These are phyloP conservation scores for Xylaria sp. DNA, from an alignment of 2,329 filamentous ascomycete genomes.

Conservation along the genomic window DNA sequence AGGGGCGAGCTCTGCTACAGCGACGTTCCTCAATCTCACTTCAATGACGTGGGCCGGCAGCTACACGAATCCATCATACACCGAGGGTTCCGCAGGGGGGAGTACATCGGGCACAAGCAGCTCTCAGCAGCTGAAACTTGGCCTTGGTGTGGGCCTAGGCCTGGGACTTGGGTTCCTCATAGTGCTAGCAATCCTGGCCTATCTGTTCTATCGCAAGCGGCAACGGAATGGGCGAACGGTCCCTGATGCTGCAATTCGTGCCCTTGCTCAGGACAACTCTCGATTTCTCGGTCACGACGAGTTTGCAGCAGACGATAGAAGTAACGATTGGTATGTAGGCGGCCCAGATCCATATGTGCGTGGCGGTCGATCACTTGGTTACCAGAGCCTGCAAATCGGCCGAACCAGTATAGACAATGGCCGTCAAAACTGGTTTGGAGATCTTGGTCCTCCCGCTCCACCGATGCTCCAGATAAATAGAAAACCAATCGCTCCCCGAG, in stretches of 20 bases:
- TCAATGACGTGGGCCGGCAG: constrained; percentile 63
- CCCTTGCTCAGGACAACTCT: constrained; percentile 61
- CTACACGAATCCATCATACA: constrained; percentile 60
- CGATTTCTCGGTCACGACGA: constrained; percentile 58
- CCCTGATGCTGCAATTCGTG: constrained; percentile 60
- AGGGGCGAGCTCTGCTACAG: constrained; percentile 45
- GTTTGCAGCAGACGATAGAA: constrained; percentile 50
- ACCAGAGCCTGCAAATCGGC: constrained; percentile 60
- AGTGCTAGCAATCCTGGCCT: constrained; percentile 58
- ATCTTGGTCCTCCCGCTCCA: constrained; percentile 32
- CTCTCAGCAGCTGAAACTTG: constrained; percentile 59
- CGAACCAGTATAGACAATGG: constrained; percentile 44
- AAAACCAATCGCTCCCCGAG: constrained; percentile 46
- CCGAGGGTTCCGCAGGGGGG: constrained; percentile 23
- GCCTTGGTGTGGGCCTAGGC: constrained; percentile 72
- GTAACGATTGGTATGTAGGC: constrained; percentile 58
- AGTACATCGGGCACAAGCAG: constrained; percentile 18
- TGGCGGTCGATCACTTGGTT: constrained; percentile 58
- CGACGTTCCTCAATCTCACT: constrained; percentile 68
- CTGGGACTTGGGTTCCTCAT: constrained; percentile 71
- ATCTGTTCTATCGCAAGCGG: constrained; percentile 62
- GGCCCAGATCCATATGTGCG: constrained; percentile 57
- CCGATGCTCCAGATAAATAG: constrained; percentile 40
- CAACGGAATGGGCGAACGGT: constrained; percentile 52
- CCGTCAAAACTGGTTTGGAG: constrained; percentile 46